Base-by-base conservation (phyloP, 176 grass and related monocot species). In the Triticum monococcum region DNA sequence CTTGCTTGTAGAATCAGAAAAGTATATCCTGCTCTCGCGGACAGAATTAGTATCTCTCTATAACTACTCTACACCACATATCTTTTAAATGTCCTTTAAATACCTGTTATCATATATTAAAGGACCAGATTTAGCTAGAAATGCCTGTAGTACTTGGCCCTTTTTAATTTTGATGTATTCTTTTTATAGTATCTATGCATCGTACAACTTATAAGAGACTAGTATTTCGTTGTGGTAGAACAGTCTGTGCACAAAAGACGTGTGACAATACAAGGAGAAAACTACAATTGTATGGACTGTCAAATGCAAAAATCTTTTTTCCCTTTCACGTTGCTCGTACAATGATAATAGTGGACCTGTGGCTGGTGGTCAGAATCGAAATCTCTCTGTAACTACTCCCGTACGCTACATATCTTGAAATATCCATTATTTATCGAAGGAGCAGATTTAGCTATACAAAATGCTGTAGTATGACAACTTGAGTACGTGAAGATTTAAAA, bases 311-410 rank as follows among this genome's bases (percentile, higher is more conserved):
- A 52, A 31, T 40, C 7, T 59, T 68, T 75, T 5, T 54, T 18
- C 16, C 5, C 32, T 72, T 83, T 54, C 8, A 41, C 61, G 10
- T 38, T 89, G 18, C 32, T 72, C 56, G 24, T 2, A 16, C 4
- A 63, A n/a, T 69, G 12, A 80, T 18, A 87, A 64, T 56, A 35
- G n/a, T 77, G 64, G 33, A 78, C 38, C 52, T 36, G 75, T 22
- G 4, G 61, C n/a, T 69, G 46, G 36, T 52, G 12, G 8, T 81
- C 81, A 75, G 22, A 75, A 85, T 70, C 3, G 52, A 3, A 37
- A 2, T 60, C 3, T 20, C 56, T 38, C 17, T 68, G 30, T 72
- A 24, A 83, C 40, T 86, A 54, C 22, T 1, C 50, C 3, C 0
- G 6, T 54, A 18, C 5, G 5, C 50, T 54, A 23, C 57, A n/a